These are phyloP conservation scores for Aspergillus felis DNA, from an alignment of 2,329 filamentous ascomycete species.

Conservation along the genomic window DNA sequence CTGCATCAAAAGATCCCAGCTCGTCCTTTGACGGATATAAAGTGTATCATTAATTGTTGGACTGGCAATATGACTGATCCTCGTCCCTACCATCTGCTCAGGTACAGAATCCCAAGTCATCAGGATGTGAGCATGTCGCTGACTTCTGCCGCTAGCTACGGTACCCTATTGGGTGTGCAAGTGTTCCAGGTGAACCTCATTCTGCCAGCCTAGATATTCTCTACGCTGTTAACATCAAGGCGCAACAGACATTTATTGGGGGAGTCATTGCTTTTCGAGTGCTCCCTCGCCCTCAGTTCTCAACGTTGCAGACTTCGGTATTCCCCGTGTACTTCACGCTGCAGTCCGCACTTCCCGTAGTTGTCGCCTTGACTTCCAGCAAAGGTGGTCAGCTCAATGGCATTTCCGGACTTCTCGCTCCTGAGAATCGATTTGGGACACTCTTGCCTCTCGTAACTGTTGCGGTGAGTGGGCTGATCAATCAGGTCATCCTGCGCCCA, in stretches of 20 bases:
- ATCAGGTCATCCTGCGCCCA: constrained; percentile 69
- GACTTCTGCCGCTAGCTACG: constrained; percentile 58
- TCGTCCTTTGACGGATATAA: background rate
- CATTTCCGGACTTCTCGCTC: constrained; percentile 43
- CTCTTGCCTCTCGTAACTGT: constrained; percentile 66
- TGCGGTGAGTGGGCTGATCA: constrained; percentile 66
- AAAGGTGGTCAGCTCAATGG: constrained; percentile 41
- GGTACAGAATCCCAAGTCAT: constrained; percentile 14
- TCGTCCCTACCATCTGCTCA: constrained; percentile 32
- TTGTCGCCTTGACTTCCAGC: constrained; percentile 77
- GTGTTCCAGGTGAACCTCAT: constrained; percentile 67
- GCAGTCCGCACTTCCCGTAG: constrained; percentile 69
- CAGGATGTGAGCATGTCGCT: background rate
- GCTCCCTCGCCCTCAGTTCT: constrained; percentile 76
- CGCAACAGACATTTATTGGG: constrained; percentile 64
- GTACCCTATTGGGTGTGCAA: constrained; percentile 78
- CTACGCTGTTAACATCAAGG: background rate
- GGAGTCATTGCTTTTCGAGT: constrained; percentile 72
- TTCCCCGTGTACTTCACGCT: constrained; percentile 82
- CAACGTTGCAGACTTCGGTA: constrained; percentile 70
- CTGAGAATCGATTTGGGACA: constrained; percentile 59
- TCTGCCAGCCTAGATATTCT: background rate
- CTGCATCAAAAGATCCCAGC: constrained; percentile 2
- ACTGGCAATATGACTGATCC: constrained; percentile 26
- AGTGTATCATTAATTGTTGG: background rate